phyloP scores from a whole-genome alignment of 2,329 filamentous ascomycete genomes.

The Neonectria coccinea region DNA sequence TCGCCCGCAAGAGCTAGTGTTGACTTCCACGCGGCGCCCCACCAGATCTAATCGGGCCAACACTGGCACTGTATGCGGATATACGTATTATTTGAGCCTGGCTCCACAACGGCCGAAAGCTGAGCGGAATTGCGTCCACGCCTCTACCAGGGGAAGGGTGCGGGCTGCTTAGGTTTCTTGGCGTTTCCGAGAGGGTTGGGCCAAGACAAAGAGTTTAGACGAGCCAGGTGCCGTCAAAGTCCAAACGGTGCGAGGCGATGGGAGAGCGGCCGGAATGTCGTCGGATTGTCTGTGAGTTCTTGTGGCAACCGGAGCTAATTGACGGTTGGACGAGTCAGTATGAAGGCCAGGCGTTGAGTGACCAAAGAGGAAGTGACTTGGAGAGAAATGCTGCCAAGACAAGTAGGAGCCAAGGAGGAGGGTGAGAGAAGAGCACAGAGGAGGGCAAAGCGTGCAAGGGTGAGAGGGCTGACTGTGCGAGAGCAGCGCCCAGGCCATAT shows the following conservation, averaged over 20 bases:
- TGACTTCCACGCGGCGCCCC: conserved; percentile 42
- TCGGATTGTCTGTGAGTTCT: conserved; percentile 26
- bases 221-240: conserved; percentile 31
- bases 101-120: conserved; percentile 44
- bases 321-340: conserved; percentile 28
- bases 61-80: conserved; percentile 36
- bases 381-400: background rate
- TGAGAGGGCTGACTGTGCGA: conserved; percentile 9
- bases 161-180: conserved; percentile 39
- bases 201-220: conserved; percentile 26
- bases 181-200: conserved; percentile 38
- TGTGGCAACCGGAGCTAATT: conserved; percentile 31
- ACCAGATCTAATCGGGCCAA: conserved; percentile 47
- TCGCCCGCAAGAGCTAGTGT: conserved; percentile 41
- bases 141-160: conserved; percentile 36
- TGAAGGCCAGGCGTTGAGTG: conserved; percentile 7
- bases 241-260: conserved; percentile 29
- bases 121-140: conserved; percentile 46
- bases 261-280: conserved; percentile 23
- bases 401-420: conserved; percentile 6
- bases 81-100: conserved; percentile 38
- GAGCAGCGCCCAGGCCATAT: conserved; percentile 41
- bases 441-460: conserved; percentile 16
- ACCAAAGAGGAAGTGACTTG: conserved; percentile 15
- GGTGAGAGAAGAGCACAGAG: conserved; percentile 5